Evolutionary conservation across 108 stramenopile genomes (phyloP), one percentile per base, ranked within the genome.

Genomic region (Nitzschia putrida): DNA sequence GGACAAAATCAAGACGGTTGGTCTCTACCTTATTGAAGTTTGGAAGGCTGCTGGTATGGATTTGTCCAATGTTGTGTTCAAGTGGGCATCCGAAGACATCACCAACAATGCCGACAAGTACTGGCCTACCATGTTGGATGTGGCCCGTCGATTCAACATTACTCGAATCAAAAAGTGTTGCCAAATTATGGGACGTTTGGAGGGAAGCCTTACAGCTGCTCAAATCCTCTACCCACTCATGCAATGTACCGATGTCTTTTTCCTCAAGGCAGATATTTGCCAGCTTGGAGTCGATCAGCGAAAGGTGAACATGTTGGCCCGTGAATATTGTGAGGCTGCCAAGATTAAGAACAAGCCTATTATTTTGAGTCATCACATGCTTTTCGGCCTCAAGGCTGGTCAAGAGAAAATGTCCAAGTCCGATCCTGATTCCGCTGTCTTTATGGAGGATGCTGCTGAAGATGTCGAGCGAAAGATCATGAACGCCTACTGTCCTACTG

Each of bases 1-100:
- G 59, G 85, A 85, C 49, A 97, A 97, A 74, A 93, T 97, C 68
- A 82, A 86, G 59, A 89, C 84, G 14, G 98, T 99, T 14, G 99
- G 99, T 49, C 67, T 95, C 63, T 99, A 99, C 77, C 80, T 99
- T 57, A 97, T 98, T 52, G 97, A 99, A 77, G 98, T 99, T 39
- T 99, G 99, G 99, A 97, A 95, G 75, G 99, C 98, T 40, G 95
- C 96, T 37, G 98, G 99, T 18, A 99, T 99, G 99, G 86, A 98
- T 75, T 73, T 99, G 57, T 64, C 76, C 26, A 95, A 98, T 69
- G 99, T 99, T 20, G 84, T 96, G 61, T 99, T 99, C 79, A 92
- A 97, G 65, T 99, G 99, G 99, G 97, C 97, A 24, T 91, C 89
- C 21, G 92, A 96, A 57, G 96, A 99, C 80, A 99, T 99, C 81